Percentiles rank a stretch among this genome's conserved stretches.
Conservation (phyloP, 139 green algal species). For the Volvox reticuliferus region DNA sequence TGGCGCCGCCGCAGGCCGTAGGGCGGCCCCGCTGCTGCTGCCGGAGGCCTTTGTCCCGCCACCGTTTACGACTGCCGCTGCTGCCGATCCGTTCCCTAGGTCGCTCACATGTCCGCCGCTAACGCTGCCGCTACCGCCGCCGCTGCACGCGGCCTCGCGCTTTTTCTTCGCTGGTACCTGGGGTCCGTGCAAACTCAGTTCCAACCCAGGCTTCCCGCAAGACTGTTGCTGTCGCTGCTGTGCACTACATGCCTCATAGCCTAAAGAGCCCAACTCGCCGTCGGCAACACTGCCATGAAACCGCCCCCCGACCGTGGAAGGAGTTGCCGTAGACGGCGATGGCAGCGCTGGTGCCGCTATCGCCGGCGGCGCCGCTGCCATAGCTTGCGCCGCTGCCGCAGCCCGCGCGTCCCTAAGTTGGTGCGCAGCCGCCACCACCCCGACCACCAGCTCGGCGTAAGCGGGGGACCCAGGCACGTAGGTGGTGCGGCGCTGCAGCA, state of each 20-base stretch:
- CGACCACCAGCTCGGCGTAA: slow-evolving; percentile 33
- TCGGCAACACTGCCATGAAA: background rate
- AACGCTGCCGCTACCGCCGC: background rate
- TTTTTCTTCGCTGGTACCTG: background rate
- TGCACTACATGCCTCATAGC: background rate
- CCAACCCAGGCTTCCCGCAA: background rate
- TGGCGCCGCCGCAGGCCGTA: background rate
- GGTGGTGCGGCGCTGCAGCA: background rate
- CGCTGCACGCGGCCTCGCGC: background rate
- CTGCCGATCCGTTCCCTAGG: background rate
- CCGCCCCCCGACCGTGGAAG: background rate
- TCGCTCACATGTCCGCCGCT: background rate
- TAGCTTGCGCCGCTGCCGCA: background rate
- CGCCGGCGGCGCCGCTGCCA: background rate
- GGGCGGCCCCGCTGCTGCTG: background rate
- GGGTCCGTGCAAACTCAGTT: background rate
- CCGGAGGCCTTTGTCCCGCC: background rate
- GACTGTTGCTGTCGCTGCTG: background rate
- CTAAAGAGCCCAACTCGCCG: background rate
- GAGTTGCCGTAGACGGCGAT: background rate
- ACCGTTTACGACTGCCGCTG: too few species aligned
- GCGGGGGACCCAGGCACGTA: background rate
- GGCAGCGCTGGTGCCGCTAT: background rate
- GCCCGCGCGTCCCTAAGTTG: slow-evolving; percentile 24
- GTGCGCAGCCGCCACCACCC: slow-evolving; percentile 16